Evolutionary conservation across 2,329 filamentous ascomycete species (phyloP), one percentile per base, ranked within the genome.

Genomic region (Apiospora marii): DNA sequence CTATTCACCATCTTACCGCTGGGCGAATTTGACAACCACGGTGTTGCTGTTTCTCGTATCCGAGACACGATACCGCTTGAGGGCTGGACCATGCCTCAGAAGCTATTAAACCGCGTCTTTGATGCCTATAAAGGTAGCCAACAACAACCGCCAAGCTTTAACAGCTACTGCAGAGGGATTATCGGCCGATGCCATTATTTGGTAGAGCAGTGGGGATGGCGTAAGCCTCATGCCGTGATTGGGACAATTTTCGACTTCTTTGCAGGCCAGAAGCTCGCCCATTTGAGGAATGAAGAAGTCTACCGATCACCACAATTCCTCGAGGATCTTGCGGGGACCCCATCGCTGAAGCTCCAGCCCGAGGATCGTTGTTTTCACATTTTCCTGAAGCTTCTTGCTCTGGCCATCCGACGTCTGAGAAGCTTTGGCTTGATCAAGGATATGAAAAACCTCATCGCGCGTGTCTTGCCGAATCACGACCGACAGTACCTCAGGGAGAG

Each of bases 241-340:
- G 89, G 90, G 1, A 84, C 87, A 1, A 87, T 93, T 3, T 93
- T 92, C 74, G 91, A 93, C 79, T 92, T 92, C 77, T 93, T 92
- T 75, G 90, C 90, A 13, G 87, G 87, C 1, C 89, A 90, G 74
- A 86, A 88, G 67, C 84, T 93, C 14, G 86, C 87, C 2, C 89
- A 93, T 79, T 79, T 93, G 58, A 87, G 89, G 49, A 92, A 92
- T 73, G 91, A 93, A 78, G 89, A 91, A 77, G 88, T 87, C 1
- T 88, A 88, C 75, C 84, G 84, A 71, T 92, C 91, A 4, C 90
- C 91, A 0, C 82, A 81, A 3, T 93, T 93, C 70, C 82, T 93
- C 0, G 89, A 91, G 68, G 82, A 89, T 24, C 85, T 93, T 2
- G 83, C 80, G 37, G 76, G 75, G 12, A 79, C 77, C 2, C 86